A percentile compares a stretch with the other conserved stretches of the same genome.
phyloP scores from a whole-genome alignment of 371 early-diverging fungal species.

The Zychaea mexicana region DNA sequence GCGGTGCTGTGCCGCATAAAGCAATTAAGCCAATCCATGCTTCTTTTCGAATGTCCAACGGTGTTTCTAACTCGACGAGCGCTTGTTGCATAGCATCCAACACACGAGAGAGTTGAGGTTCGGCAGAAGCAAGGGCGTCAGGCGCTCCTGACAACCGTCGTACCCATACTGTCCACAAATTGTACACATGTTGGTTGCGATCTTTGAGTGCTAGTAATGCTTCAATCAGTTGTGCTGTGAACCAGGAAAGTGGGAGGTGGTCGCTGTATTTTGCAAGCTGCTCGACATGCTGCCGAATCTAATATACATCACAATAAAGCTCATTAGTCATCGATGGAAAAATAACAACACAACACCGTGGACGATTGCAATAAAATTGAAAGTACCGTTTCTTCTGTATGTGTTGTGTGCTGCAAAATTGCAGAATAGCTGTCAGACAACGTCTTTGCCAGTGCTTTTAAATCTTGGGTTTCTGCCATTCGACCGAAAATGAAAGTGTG shows the following conservation, averaged over 20 bases:
- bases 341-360: not conserved
- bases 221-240: slow-evolving; percentile 30
- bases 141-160: slow-evolving; percentile 28
- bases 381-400: slow-evolving; percentile 22
- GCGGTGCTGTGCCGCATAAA: slow-evolving; percentile 25
- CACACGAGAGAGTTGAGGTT: slow-evolving; percentile 18
- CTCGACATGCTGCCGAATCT: slow-evolving; percentile 29
- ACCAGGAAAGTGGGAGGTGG: slow-evolving; percentile 51
- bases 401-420: slow-evolving; percentile 28
- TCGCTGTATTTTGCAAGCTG: slow-evolving; percentile 40
- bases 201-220: slow-evolving; percentile 19
- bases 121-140: slow-evolving; percentile 2
- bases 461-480: slow-evolving; percentile 18
- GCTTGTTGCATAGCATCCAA: slow-evolving; percentile 13
- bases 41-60: slow-evolving; percentile 23
- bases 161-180: slow-evolving; percentile 37
- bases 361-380: not conserved
- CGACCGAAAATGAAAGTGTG: slow-evolving; percentile 6
- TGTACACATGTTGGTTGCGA: slow-evolving; percentile 10
- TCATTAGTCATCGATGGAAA: not conserved
- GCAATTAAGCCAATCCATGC: slow-evolving; percentile 44
- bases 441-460: slow-evolving; percentile 37
- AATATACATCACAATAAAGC: not conserved
- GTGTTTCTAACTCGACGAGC: not conserved
- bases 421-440: slow-evolving; percentile 42